These are phyloP conservation scores for Eucalyptus globulus DNA, from an alignment of 345 rosid species.

Conservation along the genomic window DNA sequence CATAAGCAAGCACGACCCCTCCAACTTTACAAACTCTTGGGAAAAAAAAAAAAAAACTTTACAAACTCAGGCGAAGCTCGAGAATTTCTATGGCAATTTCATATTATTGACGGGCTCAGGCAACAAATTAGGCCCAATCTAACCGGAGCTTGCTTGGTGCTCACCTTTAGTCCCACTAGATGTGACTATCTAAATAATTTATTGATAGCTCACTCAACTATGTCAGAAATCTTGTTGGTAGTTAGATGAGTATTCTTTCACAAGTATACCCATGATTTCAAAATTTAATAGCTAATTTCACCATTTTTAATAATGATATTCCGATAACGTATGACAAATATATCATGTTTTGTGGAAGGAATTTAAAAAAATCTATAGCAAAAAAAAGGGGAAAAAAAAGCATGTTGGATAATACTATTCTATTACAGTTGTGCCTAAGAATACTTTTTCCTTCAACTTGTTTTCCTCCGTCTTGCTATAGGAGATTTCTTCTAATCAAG, in stretches of 20 bases:
- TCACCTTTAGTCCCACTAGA: not conserved
- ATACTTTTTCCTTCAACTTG: not conserved
- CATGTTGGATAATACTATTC: not conserved
- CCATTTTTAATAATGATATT: not conserved
- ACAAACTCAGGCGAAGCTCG: not conserved
- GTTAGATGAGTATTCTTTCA: not conserved
- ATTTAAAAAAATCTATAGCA: not conserved
- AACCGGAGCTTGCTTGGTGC: not conserved
- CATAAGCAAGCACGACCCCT: not conserved
- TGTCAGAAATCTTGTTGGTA: not conserved
- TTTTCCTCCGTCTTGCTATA: not conserved
- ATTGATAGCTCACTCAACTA: not conserved
- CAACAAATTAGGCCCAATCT: not conserved
- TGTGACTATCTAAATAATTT: not conserved
- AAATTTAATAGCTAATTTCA: not conserved
- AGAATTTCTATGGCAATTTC: not conserved
- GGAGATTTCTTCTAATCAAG: not conserved
- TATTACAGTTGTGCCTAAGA: not conserved
- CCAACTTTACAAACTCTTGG: no score
- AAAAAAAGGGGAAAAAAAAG: rapidly evolving
- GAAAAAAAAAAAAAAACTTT: no score
- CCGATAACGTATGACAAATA: not conserved
- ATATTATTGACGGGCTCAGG: rapidly evolving
- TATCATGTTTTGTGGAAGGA: not conserved
- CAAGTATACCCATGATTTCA: not conserved